Evolutionary conservation across 352 stramenopile species (phyloP), one percentile per base, ranked within the genome.

Genomic region (Phytophthora idaei): DNA sequence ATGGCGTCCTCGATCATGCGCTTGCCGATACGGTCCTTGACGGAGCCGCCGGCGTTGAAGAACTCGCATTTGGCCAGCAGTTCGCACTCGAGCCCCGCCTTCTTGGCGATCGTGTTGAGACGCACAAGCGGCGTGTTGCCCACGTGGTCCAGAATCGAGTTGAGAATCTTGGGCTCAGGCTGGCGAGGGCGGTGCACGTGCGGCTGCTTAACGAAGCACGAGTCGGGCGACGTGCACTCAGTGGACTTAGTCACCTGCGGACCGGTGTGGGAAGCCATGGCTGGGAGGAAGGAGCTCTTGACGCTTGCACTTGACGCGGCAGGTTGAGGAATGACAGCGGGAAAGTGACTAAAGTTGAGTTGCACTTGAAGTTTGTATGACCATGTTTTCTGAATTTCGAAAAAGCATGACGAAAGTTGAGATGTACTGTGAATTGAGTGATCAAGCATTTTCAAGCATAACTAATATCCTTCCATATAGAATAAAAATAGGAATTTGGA

Each of bases 31-130:
- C 90, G 80, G 68, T 97, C 87, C 76, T 98, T 98, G 10, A 98
- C 92, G 53, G 87, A 97, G 14, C 91, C 91, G 37, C 93, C 93
- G 12, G 93, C 89, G 73, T 99, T 99, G 75, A 99, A 98, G 71
- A 98, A 98, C 80, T 99, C 97, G 78, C 93, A 98, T 75, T 99
- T 99, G 42, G 89, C 96, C 45, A 98, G 83, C 34, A 99, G 62
- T 29, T 98, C 93, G 73, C 90, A 97, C 64, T 97, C 99, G 73
- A 77, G 69, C 25, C 77, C 96, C 96, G 85, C 99, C 93, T 81
- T 94, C 97, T 75, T 99, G 98, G 64, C 87, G 92, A 89, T 74
- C n/a, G 66, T 86, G 66, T 97, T 94, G 9, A 98, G 80, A 34
- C 93, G 89, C 53, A 99, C 93, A 27, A 99, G 77, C 31, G 97